phyloP scores from a whole-genome alignment of 108 stramenopile genomes.

The Pseudonitzschia multiseries region DNA sequence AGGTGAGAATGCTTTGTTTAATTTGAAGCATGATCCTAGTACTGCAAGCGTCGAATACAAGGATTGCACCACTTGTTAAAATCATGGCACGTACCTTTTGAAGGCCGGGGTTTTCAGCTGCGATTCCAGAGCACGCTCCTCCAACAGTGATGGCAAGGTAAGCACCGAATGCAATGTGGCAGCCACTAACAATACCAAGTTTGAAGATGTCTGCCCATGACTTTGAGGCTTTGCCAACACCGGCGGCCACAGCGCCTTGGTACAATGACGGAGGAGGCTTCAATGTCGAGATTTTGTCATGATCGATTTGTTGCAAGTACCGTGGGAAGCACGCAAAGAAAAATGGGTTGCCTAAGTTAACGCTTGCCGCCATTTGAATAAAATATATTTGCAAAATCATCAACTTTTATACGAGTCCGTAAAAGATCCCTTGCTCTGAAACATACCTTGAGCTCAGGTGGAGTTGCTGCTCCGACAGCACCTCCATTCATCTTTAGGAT shows the following conservation, averaged over 20 bases:
- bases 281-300: not conserved
- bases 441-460: slow-evolving; percentile 54
- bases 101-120: slow-evolving; percentile 83
- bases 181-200: slow-evolving; percentile 81
- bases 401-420: not conserved
- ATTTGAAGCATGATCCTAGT: not conserved
- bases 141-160: slow-evolving; percentile 84
- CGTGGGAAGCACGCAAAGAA: not conserved
- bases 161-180: slow-evolving; percentile 87
- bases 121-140: slow-evolving; percentile 82
- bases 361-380: not conserved
- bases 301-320: not conserved
- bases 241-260: slow-evolving; percentile 77
- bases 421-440: not conserved
- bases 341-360: not conserved
- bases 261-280: slow-evolving; percentile 75
- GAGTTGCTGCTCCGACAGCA: slow-evolving; percentile 32
- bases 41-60: not conserved
- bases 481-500: slow-evolving; percentile 61
- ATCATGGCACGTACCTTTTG: slow-evolving; percentile 56
- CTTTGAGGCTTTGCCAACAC: slow-evolving; percentile 72
- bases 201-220: slow-evolving; percentile 76
- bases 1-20: not conserved
- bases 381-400: not conserved
- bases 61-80: not conserved